Base-by-base conservation (phyloP, 495 filamentous ascomycete species). In the Hyaloscypha bicolor region DNA sequence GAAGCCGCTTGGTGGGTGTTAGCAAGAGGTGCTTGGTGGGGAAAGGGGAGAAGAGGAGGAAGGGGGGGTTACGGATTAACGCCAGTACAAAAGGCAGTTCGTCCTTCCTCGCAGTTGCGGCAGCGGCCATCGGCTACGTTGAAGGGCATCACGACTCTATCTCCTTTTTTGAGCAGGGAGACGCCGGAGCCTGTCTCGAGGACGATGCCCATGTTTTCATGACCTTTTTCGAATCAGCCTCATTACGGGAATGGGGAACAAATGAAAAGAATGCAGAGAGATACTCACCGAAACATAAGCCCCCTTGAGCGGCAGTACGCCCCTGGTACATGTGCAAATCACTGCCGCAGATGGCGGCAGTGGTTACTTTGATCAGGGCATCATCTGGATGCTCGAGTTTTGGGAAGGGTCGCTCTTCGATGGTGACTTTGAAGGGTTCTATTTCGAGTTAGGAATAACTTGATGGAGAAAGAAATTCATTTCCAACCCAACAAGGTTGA, bases 171-270 rank as follows among this genome's bases (percentile, higher is more conserved):
- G 42, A 89, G 75, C 0, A 81, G 83, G 55, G 77, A 87, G 2
- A 90, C 85, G 0, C 69, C 83, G 0, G 86, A 76, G 0, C 93
- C 93, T 4, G 91, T 82, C n/a, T 83, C 80, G 35, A 94, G 91
- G 6, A 96, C 88, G n/a, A 92, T 77, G 51, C 93, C 93, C 72
- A 90, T 93, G 79, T 93, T 95, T 71, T 97, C 93, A 75, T 97
- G 93, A 74, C 83, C 82, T 63, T 81, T 82, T 66, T 83, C 79
- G 67, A 84, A 68, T 11, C 16, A 60, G 12, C 14, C 1, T 29
- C 51, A 56, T 56, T 32, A 60, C 42, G 4, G 35, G 22, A 16
- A 66, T 22, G 53, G 14, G 42, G 31, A 53, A 30, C 5, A 12
- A 62, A 19, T 11, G 35, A 2, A 45, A 39, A 61, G 4, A 14